A percentile compares a stretch with the other conserved stretches of the same genome.
Conservation (phyloP, 306 rosid genomes). For the Astragalus membranaceus region DNA sequence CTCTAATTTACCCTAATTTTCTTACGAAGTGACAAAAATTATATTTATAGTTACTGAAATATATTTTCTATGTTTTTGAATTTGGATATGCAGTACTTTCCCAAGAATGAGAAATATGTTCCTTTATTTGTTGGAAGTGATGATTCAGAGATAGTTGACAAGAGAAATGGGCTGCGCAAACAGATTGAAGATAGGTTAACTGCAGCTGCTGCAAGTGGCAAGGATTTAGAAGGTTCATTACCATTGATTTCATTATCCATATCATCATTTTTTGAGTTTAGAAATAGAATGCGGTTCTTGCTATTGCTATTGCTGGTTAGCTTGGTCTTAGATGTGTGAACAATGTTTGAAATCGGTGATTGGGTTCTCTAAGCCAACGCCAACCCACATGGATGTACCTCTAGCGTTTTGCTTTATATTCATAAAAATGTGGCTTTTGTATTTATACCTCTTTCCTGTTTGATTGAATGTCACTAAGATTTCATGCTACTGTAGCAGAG, state of each 20-base stretch:
- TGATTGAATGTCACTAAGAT: neutral
- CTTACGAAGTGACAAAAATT: neutral
- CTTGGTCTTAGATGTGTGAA: neutral
- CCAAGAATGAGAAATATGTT: conserved; percentile 90
- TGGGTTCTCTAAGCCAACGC: neutral
- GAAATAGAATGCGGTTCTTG: neutral
- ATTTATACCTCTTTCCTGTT: neutral
- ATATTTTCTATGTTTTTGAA: neutral
- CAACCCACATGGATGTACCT: too few relatives aligned
- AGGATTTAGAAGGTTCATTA: conserved; percentile 85
- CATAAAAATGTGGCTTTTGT: neutral
- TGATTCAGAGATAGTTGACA: conserved; percentile 52
- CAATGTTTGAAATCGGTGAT: neutral
- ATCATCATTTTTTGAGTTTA: neutral
- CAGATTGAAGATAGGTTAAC: conserved; percentile 75
- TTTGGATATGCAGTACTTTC: conserved; percentile 72
- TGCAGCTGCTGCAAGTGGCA: conserved; percentile 88
- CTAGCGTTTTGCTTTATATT: neutral
- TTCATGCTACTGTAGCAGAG: conserved; percentile 41
- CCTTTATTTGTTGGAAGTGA: conserved; percentile 77
- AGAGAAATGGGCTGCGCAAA: conserved; percentile 66
- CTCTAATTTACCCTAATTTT: neutral
- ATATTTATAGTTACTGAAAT: neutral
- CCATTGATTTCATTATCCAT: too few relatives aligned
- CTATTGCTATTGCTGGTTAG: neutral